Conservation (phyloP, 345 rosid species). For the Eucalyptus brandiana region DNA sequence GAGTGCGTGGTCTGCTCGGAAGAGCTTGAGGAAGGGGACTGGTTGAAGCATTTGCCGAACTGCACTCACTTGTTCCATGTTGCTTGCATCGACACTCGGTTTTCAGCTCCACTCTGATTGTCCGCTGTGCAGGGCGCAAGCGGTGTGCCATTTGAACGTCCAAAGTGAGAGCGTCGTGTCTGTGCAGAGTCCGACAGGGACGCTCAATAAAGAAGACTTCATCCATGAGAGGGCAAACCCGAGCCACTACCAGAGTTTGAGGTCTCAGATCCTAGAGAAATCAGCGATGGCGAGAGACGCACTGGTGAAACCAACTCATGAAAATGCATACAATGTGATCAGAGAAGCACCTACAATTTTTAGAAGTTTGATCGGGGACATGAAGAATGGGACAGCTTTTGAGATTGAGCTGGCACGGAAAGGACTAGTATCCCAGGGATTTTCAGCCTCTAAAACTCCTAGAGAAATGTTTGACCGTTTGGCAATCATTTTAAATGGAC, state of each 20-base stretch:
- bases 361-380: neutral
- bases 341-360: neutral
- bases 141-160: neutral
- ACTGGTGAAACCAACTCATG: neutral
- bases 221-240: neutral
- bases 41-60: conserved; percentile 8
- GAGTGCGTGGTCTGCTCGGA: conserved; percentile 27
- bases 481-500: fast-evolving
- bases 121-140: conserved; percentile 17
- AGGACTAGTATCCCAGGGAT: fast-evolving
- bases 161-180: neutral
- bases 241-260: neutral
- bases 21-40: conserved; percentile 24
- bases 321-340: neutral
- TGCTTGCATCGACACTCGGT: conserved; percentile 23
- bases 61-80: conserved; percentile 22
- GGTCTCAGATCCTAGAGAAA: neutral
- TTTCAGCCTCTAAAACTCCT: fast-evolving
- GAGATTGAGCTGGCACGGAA: neutral
- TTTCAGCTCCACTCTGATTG: conserved; percentile 21
- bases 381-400: neutral
- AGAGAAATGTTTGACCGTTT: fast-evolving
- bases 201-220: neutral
- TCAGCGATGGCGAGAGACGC: neutral
- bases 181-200: neutral